Evolutionary conservation across 2,329 filamentous ascomycete species (phyloP).

Genomic region (Fusarium nodosum): DNA sequence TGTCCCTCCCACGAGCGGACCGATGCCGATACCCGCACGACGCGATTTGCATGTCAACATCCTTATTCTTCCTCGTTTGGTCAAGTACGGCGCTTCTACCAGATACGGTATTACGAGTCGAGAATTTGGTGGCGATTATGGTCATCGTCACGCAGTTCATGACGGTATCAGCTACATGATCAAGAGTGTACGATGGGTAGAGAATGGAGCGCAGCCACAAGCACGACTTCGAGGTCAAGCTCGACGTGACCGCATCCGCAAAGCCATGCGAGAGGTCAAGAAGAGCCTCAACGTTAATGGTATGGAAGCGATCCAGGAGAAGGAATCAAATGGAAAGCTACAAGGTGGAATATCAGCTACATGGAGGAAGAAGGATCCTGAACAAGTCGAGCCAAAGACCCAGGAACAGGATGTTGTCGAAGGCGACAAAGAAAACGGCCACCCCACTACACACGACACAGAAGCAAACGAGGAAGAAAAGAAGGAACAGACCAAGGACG

Average conservation of each 20-base stretch:
- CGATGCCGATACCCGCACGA: conserved; percentile 73
- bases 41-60: conserved; percentile 90
- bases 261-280: conserved; percentile 67
- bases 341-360: conserved; percentile 53
- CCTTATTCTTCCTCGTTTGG: conserved; percentile 82
- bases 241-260: conserved; percentile 68
- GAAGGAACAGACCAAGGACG: conserved; percentile 46
- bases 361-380: conserved; percentile 53
- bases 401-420: conserved; percentile 53
- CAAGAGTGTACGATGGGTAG: conserved; percentile 84
- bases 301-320: conserved; percentile 45
- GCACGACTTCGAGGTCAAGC: conserved; percentile 69
- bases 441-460: conserved; percentile 38
- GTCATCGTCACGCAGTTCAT: conserved; percentile 66
- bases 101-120: conserved; percentile 86
- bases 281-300: conserved; percentile 53
- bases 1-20: conserved; percentile 70
- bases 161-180: conserved; percentile 94
- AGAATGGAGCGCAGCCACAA: conserved; percentile 75
- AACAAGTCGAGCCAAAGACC: conserved; percentile 47
- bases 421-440: conserved; percentile 64
- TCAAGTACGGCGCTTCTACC: conserved; percentile 80
- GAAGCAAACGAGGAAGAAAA: conserved; percentile 19
- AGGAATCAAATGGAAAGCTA: conserved; percentile 44
- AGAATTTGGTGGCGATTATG: conserved; percentile 74